These are phyloP conservation scores for Mycena indigotica DNA, from an alignment of 768 basidiomycete genomes.

Conservation along the genomic window DNA sequence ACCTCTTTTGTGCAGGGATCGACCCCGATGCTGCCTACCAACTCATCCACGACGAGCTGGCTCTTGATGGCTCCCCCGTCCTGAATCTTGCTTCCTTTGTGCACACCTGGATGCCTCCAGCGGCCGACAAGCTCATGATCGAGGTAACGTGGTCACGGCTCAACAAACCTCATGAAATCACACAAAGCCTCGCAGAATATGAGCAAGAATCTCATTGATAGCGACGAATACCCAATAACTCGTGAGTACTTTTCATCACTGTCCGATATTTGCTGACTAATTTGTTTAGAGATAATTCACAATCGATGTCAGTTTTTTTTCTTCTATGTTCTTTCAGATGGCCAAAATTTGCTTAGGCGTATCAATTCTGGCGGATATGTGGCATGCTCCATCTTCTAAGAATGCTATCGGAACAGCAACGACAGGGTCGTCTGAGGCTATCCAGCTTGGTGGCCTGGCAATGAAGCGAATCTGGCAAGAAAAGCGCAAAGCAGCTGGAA, in stretches of 20 bases:
- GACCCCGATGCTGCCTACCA: constrained; percentile 57
- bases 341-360: constrained; percentile 34
- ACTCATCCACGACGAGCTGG: constrained; percentile 62
- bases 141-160: neutral
- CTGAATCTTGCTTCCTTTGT: constrained; percentile 68
- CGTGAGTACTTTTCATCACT: constrained; percentile 36
- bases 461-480: constrained; percentile 61
- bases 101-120: constrained; percentile 62
- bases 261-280: neutral
- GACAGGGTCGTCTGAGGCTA: constrained; percentile 72
- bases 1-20: constrained; percentile 55
- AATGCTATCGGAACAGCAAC: constrained; percentile 72
- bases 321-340: neutral
- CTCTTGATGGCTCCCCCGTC: constrained; percentile 63
- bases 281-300: constrained; percentile 43
- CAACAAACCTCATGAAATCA: too few relatives aligned
- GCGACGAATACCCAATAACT: constrained; percentile 70
- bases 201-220: constrained; percentile 64
- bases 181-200: constrained; percentile 57
- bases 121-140: constrained; percentile 48
- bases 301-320: constrained; percentile 43
- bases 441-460: constrained; percentile 74
- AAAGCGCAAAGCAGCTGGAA: constrained; percentile 63
- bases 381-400: constrained; percentile 67
- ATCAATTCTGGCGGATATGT: constrained; percentile 60